phyloP scores from a whole-genome alignment of 257 asterid genomes.

The Ocimum tenuiflorum region DNA sequence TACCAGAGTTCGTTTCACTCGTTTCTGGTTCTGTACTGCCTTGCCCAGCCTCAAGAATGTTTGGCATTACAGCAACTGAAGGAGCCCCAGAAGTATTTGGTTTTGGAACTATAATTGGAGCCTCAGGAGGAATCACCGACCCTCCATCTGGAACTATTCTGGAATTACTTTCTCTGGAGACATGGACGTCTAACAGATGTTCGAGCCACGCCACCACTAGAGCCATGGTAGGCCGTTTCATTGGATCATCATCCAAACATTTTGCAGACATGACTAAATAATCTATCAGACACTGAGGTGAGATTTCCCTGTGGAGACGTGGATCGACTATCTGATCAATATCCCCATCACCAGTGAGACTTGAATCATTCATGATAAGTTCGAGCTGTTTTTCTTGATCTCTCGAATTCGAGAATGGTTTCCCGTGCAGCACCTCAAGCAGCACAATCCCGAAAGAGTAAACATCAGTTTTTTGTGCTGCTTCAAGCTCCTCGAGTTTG shows the following conservation, averaged over 20 bases:
- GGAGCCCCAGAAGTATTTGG: not conserved
- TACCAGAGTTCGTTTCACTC: too few relatives aligned
- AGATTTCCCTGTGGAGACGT: not conserved
- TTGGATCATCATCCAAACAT: conserved; percentile 1
- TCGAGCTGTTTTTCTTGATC: not conserved
- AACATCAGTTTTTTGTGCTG: not conserved
- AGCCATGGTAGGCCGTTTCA: conserved; percentile 1
- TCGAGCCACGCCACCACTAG: conserved; percentile 6
- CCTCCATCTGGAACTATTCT: too few relatives aligned
- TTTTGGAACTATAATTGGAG: not conserved
- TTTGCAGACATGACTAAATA: not conserved
- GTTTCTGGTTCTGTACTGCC: not conserved
- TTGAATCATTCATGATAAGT: not conserved
- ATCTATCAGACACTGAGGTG: not conserved
- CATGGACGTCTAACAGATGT: not conserved
- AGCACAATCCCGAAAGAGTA: conserved; percentile 5
- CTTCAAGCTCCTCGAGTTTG: not conserved
- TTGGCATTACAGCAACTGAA: too few relatives aligned
- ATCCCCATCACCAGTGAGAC: too few relatives aligned
- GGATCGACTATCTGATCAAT: not conserved
- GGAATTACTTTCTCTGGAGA: too few relatives aligned
- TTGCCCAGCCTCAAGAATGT: too few relatives aligned
- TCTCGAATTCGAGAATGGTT: not conserved
- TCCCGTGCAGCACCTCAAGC: conserved; percentile 5
- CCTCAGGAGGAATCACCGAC: not conserved